phyloP scores from a whole-genome alignment of 768 basidiomycete genomes.

The Cyclocybe cylindracea region DNA sequence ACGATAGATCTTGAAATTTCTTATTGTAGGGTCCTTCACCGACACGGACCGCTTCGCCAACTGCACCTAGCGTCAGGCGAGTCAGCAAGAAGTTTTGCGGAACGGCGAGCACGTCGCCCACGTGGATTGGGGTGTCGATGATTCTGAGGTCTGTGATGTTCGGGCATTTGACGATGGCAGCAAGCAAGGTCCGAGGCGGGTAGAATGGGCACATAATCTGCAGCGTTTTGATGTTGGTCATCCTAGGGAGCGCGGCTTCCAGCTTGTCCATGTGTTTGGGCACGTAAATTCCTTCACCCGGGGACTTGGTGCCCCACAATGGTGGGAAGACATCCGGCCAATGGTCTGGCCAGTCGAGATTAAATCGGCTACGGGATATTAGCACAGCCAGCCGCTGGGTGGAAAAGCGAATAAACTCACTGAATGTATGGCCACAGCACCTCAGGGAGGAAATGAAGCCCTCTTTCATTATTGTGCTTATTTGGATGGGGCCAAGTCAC shows the following conservation, averaged over 20 bases:
- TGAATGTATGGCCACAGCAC: constrained; percentile 37
- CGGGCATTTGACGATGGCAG: constrained; percentile 33
- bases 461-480: constrained; percentile 34
- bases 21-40: constrained; percentile 42
- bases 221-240: constrained; percentile 34
- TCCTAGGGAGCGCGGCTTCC: constrained; percentile 34
- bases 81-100: constrained; percentile 33
- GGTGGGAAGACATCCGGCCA: constrained; percentile 43
- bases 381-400: neutral
- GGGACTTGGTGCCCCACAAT: constrained; percentile 38
- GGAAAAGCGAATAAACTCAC: constrained; percentile 21
- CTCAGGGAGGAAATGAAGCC: constrained; percentile 41
- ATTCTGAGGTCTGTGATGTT: constrained; percentile 36
- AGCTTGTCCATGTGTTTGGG: constrained; percentile 38
- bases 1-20: constrained; percentile 34
- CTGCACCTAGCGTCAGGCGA: constrained; percentile 35
- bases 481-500: constrained; percentile 42
- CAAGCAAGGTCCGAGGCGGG: constrained; percentile 36
- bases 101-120: constrained; percentile 31
- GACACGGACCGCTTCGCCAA: constrained; percentile 40
- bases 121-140: constrained; percentile 39
- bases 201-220: constrained; percentile 41
- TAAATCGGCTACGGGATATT: constrained; percentile 28
- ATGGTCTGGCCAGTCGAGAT: constrained; percentile 44
- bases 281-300: constrained; percentile 31